Evolutionary conservation across 164 flowering plant genomes (phyloP), one percentile per base, ranked within the genome.

Genomic region (Annona squamosa): DNA sequence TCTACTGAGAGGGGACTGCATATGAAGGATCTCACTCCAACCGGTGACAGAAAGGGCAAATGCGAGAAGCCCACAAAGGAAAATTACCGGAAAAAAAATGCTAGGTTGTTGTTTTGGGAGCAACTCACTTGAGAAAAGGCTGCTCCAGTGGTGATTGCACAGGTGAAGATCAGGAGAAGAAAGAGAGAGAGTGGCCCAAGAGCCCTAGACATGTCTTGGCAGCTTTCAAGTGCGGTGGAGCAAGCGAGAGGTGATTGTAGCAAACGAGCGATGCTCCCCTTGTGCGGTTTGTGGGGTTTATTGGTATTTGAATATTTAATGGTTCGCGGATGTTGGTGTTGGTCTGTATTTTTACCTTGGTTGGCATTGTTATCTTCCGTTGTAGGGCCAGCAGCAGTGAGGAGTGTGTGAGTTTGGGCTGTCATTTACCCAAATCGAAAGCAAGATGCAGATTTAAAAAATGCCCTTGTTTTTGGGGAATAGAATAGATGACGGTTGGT

Each of bases 141-240:
- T 48, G 46, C 69, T 37, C 69, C 75, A 65, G 4, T 73, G 63
- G 52, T 37, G 63, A 65, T 37, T 4, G 75, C 48, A 6, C 2
- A 52, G 17, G 75, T 69, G 65, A 65, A 73, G 75, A 65, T 48
- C 46, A 73, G 52, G 37, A 73, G 69, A 48, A 73, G 62, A 19
- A 73, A 64, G 62, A 46, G 75, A 52, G 63, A 65, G 46, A 65
- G 69, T 37, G 48, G 46, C 62, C 46, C 63, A 73, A 65, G 65
- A 44, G 63, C 19, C 9, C 13, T 52, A 73, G 75, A 42, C 75
- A 73, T 73, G 74, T 43, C 68, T 44, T 66, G 42, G 47, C 17
- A 43, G 68, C 18, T 44, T 18, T 63, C 5, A 13, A 16, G 46
- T 42, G n/a, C 12, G 42, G 12, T 9, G 44, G 68, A 2, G 3